Evolutionary conservation across 257 asterid species (phyloP), one percentile per base, ranked within the genome.

Genomic region (Solanum gandarillasii): DNA sequence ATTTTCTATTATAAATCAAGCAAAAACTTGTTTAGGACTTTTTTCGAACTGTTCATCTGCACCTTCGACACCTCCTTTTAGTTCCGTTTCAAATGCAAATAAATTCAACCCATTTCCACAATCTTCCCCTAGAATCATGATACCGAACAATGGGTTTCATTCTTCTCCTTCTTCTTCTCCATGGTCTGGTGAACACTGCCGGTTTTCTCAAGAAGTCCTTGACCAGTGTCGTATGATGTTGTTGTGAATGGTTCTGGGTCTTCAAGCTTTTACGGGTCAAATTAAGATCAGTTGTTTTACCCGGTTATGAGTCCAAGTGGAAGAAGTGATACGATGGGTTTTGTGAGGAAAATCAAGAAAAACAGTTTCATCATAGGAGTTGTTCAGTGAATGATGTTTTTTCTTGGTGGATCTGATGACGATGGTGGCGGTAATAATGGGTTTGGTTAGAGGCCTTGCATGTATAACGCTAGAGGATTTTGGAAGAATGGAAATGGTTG

Each of bases 101-200:
- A 89, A 87, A 52, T 89, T 91, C 88, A 75, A 76, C 84, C 91
- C 91, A 85, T 93, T 94, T 83, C 93, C 92, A 60, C 92, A 91
- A n/a, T 81, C 86, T 14, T 88, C 96, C 96, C 98, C 97, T 0
- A 87, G 94, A 88, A 92, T 93, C 60, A 83, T 93, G 75, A 87
- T 92, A 1, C 98, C 96, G 46, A 89, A 85, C 88, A 94, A 91
- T 89, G 93, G 93, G 87, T 91, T 94, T 76, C 95, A 90, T 41
- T 29, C 94, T 55, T 92, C 94, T 0, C 96, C 98, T 1, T 89
- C 88, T 8, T 89, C 90, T 5, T 87, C 93, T 5, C 90, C 92
- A 2, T 91, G 92, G 92, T 90, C 91, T 27, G 75, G 87, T n/a
- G 83, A 91, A n/a, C 85, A 89, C 85, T 83, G 88, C 83, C 88